phyloP scores from a whole-genome alignment of 257 asterid genomes.

The Oldenlandia corymbosa region DNA sequence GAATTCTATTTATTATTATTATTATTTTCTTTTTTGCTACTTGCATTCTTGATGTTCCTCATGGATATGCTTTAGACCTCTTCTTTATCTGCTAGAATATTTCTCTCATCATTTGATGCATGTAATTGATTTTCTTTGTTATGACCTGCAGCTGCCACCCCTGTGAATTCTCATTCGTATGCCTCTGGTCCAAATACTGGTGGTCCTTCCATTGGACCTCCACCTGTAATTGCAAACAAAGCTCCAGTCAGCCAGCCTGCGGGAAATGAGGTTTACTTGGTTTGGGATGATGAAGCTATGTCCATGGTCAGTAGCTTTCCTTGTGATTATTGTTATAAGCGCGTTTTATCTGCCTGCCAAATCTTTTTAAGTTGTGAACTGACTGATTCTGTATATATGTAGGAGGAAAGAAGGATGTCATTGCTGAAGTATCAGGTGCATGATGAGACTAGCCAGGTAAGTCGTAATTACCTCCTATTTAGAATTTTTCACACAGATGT shows the following conservation, averaged over 20 bases:
- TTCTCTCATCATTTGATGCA: neutral
- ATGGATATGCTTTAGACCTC: neutral
- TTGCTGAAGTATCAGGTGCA: constrained; percentile 97
- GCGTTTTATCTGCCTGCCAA: constrained; percentile 3
- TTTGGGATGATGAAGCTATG: constrained; percentile 99
- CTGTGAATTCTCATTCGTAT: constrained; percentile 78
- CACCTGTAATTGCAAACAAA: constrained; percentile 90
- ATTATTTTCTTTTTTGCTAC: neutral
- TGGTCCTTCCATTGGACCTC: constrained; percentile 97
- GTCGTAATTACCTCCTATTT: constrained; percentile 43
- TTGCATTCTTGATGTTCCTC: neutral
- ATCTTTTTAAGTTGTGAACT: constrained; percentile 9
- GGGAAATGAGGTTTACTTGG: constrained; percentile 83
- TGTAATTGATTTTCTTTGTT: neutral
- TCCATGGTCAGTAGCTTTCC: constrained; percentile 66
- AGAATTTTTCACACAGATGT: constrained; percentile 28
- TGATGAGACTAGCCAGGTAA: constrained; percentile 99
- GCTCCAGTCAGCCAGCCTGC: constrained; percentile 81
- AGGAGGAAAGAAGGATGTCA: constrained; percentile 99
- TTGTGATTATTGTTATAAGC: constrained; percentile 3
- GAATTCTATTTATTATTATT: no score
- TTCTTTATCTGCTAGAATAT: neutral
- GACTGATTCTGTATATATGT: constrained; percentile 13
- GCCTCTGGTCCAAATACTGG: constrained; percentile 94
- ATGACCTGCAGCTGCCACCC: constrained; percentile 26